phyloP scores from a whole-genome alignment of 1,284 basidiomycete genomes.

The Agaricales sp. region DNA sequence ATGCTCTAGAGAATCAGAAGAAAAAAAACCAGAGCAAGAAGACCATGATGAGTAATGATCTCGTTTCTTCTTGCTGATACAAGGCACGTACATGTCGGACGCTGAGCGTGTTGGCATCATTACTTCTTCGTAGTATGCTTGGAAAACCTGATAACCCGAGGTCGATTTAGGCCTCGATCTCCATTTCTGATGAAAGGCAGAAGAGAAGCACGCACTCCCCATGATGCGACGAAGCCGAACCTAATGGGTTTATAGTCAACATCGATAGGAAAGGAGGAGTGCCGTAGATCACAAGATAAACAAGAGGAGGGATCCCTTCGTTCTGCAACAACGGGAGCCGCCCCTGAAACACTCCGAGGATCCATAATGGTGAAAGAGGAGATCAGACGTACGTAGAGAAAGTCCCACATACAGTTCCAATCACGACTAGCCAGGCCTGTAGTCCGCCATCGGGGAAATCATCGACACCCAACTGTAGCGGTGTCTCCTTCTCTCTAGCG shows the following conservation, averaged over 20 bases:
- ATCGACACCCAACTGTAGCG: background rate
- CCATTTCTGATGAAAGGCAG: background rate
- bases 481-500: background rate
- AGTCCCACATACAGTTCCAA: background rate
- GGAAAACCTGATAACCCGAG: conserved; percentile 40
- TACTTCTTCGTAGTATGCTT: conserved; percentile 39
- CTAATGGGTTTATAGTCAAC: too few species aligned
- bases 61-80: background rate
- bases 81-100: conserved; percentile 42
- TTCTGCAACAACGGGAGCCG: too few species aligned
- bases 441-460: background rate
- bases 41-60: too few species aligned
- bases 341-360: too few species aligned
- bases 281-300: too few species aligned
- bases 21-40: background rate
- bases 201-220: background rate
- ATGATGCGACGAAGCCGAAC: conserved; percentile 1
- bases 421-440: background rate
- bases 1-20: conserved; percentile 41
- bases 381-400: background rate
- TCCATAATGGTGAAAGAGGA: too few species aligned
- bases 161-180: too few species aligned
- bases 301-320: too few species aligned
- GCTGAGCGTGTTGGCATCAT: conserved; percentile 27
- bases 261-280: too few species aligned